Base-by-base conservation (phyloP, 768 basidiomycete genomes). In the Pleurotus sapidus region DNA sequence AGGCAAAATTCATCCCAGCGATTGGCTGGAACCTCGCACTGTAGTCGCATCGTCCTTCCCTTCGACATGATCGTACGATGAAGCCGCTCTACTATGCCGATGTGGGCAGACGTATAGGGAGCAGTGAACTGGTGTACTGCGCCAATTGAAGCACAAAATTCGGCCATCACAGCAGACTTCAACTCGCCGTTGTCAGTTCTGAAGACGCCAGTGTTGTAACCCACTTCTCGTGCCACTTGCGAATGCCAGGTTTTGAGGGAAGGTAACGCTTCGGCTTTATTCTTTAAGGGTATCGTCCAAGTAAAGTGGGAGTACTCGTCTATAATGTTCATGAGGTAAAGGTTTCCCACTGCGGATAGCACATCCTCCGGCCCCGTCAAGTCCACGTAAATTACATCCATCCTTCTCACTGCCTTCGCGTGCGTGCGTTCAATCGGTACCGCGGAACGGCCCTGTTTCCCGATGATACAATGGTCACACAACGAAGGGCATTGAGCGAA, bases 61-160 rank as follows among this genome's bases (percentile, higher is more conserved):
- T 69, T 66, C 8, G 61, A 64, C 55, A 75, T 63, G 5, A 75
- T 56, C 0, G 73, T 77, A 3, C 65, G 60, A 50, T 79, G 74
- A 38, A 71, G 53, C 0, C 71, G 65, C 50, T 78, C 73, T 3
- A 73, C 72, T 7, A 61, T 57, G 1, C 77, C 72, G 53, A 70
- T 76, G 7, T 75, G 70, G 0, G 67, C 68, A n/a, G 72, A 75
- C 6, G 71, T 75, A 59, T 77, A 64, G 0, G 72, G 66, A 0
- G 70, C 68, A 0, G 70, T 72, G 48, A 53, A 64, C 18, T 65
- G 43, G 5, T 64, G 59, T 1, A 45, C 9, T 1, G 55, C 64
- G 1, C 70, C 66, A 15, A 42, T 42, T 3, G 50, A 47, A 6
- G 18, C 46, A 2, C 63, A 14, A 65, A 65, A 68, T 4, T 24